These are phyloP conservation scores for Prunus yedoensis DNA, from an alignment of 331 rosid genomes.

Conservation along the genomic window DNA sequence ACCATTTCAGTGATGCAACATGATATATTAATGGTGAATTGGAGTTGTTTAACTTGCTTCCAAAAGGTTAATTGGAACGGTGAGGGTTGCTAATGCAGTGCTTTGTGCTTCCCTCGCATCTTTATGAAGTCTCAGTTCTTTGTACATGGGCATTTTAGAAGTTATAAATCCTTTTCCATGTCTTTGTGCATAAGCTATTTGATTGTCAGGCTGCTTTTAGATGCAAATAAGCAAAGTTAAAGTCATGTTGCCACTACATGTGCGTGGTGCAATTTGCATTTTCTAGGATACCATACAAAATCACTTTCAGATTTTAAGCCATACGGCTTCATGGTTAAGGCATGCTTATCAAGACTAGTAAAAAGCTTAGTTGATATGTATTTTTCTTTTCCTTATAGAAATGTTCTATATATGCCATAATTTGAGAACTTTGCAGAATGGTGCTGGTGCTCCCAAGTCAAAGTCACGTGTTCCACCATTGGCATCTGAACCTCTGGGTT, in stretches of 20 bases:
- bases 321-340: neutral
- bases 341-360: neutral
- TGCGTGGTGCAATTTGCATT: neutral
- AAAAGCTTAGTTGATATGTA: neutral
- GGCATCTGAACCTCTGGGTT: conserved; percentile 65
- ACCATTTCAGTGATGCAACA: neutral
- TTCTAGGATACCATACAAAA: neutral
- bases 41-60: neutral
- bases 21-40: neutral
- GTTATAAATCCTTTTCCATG: neutral
- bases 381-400: neutral
- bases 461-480: conserved; percentile 68
- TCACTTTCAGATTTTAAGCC: neutral
- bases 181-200: neutral
- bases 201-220: neutral
- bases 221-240: neutral
- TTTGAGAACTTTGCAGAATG: conserved; percentile 52
- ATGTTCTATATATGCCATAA: conserved; percentile 6
- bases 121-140: neutral
- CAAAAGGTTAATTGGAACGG: neutral
- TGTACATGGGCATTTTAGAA: neutral
- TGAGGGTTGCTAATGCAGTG: neutral
- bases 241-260: neutral
- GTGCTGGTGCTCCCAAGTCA: conserved; percentile 57
- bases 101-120: neutral